Conservation (phyloP, 352 stramenopile species). For the Phytophthora megakarya region DNA sequence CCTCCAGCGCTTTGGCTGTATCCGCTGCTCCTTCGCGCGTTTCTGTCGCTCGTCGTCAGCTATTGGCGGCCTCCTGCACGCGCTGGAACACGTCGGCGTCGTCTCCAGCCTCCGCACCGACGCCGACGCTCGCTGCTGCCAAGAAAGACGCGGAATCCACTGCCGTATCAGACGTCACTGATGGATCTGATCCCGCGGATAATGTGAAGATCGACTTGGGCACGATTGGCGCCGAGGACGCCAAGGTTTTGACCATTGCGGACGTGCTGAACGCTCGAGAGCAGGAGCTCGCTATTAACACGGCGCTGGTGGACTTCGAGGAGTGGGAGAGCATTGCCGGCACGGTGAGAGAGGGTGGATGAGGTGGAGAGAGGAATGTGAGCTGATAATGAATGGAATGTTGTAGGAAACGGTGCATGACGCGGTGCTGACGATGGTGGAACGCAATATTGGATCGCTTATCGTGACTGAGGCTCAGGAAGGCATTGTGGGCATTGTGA, state of each 20-base stretch:
- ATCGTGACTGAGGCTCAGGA: conserved; percentile 77
- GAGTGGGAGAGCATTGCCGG: conserved; percentile 78
- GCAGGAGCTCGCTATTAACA: conserved; percentile 48
- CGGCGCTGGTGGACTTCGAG: conserved; percentile 54
- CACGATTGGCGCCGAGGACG: conserved; percentile 63
- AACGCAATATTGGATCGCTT: conserved; percentile 79
- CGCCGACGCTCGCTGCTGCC: background rate
- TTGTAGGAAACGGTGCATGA: conserved; percentile 78
- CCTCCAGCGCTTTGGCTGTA: conserved; percentile 9
- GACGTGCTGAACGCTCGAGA: conserved; percentile 71
- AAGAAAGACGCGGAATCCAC: conserved; percentile 11
- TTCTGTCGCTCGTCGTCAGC: conserved; percentile 17
- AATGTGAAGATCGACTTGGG: conserved; percentile 55
- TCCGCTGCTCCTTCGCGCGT: conserved; percentile 1
- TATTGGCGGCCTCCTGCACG: conserved; percentile 20
- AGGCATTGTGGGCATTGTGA: conserved; percentile 84
- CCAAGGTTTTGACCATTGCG: conserved; percentile 73
- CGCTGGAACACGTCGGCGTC: conserved; percentile 32
- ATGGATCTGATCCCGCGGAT: conserved; percentile 23
- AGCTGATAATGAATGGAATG: conserved; percentile 5
- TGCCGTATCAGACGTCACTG: conserved; percentile 5
- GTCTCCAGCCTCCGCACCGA: background rate
- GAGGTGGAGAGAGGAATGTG: background rate
- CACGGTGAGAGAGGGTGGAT: conserved; percentile 39
- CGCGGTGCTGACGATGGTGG: conserved; percentile 75